A percentile compares a stretch with the other conserved stretches of the same genome.
Evolutionary conservation across 2,329 filamentous ascomycete species (phyloP).

Genomic region (Aureobasidium vineae): DNA sequence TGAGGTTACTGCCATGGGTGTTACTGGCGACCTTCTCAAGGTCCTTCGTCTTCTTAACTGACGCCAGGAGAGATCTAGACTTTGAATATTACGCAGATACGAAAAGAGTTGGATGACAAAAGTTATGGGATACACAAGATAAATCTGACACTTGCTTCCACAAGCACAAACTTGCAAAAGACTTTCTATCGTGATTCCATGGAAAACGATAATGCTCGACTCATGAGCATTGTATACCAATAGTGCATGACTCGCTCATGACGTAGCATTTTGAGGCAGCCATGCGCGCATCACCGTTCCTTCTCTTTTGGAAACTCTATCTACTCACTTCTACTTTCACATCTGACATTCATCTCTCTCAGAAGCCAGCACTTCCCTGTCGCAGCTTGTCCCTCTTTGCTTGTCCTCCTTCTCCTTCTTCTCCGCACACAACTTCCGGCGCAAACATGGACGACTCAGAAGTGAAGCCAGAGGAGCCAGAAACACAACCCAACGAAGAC

Average conservation of each 20-base stretch:
- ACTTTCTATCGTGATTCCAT: neutral
- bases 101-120: neutral
- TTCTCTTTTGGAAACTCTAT: constrained; percentile 7
- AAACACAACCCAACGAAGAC: neutral
- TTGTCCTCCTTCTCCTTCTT: too few relatives aligned
- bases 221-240: constrained; percentile 11
- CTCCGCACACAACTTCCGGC: constrained; percentile 9
- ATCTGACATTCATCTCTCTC: neutral
- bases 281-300: constrained; percentile 19
- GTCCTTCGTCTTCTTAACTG: constrained; percentile 66
- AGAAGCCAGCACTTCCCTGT: neutral
- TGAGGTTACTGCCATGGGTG: constrained; percentile 96
- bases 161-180: neutral
- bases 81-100: neutral
- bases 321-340: neutral
- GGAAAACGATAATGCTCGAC: neutral
- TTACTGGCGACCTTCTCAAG: constrained; percentile 90
- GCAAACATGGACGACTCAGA: constrained; percentile 21
- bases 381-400: neutral
- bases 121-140: constrained; percentile 6
- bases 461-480: neutral
- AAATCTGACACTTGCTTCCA: constrained; percentile 5
- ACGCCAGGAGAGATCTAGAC: constrained; percentile 10
- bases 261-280: constrained; percentile 5
- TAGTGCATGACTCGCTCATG: constrained; percentile 19